phyloP scores from a whole-genome alignment of 2,329 filamentous ascomycete species.

The Metarhizium anisopliae region DNA sequence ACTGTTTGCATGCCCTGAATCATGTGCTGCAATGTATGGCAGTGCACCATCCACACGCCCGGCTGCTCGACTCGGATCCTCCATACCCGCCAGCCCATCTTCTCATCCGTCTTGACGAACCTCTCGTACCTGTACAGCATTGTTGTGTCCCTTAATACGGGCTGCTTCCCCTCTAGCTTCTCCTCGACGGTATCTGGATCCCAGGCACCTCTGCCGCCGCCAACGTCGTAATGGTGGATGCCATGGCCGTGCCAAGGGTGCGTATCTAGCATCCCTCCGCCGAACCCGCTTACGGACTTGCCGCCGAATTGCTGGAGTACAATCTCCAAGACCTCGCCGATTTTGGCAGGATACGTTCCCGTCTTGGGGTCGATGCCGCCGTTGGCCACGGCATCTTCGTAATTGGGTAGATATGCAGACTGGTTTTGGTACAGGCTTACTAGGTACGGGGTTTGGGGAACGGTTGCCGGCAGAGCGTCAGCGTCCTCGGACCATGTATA shows the following conservation, averaged over 20 bases:
- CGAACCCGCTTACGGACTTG: constrained; percentile 22
- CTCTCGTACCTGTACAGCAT: constrained; percentile 48
- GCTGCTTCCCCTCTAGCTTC: constrained; percentile 10
- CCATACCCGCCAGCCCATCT: constrained; percentile 53
- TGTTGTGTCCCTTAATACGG: constrained; percentile 37
- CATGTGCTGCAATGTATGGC: constrained; percentile 50
- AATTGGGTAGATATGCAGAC: constrained; percentile 31
- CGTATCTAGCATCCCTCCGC: constrained; percentile 7
- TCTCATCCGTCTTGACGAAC: constrained; percentile 20
- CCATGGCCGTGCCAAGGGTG: constrained; percentile 12
- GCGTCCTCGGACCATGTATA: constrained; percentile 33
- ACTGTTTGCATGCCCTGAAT: constrained; percentile 34
- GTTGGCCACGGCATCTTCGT: constrained; percentile 38
- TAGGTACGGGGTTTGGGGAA: constrained; percentile 6
- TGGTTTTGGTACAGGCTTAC: constrained; percentile 8
- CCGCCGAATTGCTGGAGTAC: constrained; percentile 33
- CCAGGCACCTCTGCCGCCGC: constrained; percentile 8
- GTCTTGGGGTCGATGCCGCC: constrained; percentile 44
- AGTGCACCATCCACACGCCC: constrained; percentile 55
- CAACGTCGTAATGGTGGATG: constrained; percentile 8
- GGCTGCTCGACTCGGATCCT: constrained; percentile 31
- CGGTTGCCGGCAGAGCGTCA: neutral
- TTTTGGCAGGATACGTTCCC: constrained; percentile 39
- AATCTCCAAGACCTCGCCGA: constrained; percentile 49
- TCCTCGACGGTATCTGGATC: constrained; percentile 2